Conservation (phyloP, 352 stramenopile genomes). For the Globisporangium perplexum region DNA sequence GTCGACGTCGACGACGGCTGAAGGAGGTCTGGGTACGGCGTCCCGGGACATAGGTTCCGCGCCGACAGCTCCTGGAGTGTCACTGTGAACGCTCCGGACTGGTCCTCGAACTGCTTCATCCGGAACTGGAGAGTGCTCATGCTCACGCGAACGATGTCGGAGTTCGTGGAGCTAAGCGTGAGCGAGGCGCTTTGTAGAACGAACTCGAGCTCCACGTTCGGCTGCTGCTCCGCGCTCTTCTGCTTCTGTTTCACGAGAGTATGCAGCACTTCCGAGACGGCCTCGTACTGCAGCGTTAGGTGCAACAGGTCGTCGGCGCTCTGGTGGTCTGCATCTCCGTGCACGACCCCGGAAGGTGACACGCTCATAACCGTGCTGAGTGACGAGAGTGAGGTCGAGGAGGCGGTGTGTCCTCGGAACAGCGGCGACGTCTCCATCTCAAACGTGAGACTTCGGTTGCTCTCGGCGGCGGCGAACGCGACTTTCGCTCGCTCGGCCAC, state of each 20-base stretch:
- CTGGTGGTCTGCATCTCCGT: constrained; percentile 32
- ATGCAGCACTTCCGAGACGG: constrained; percentile 32
- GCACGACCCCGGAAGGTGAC: constrained; percentile 22
- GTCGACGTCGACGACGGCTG: constrained; percentile 29
- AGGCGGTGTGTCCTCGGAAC: constrained; percentile 27
- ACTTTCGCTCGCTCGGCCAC: constrained; percentile 35
- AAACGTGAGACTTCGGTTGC: constrained; percentile 20
- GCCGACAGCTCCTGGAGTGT: constrained; percentile 54
- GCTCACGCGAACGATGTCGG: constrained; percentile 52
- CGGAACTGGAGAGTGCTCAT: constrained; percentile 44
- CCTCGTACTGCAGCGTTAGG: constrained; percentile 37
- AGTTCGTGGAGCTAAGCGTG: constrained; percentile 45
- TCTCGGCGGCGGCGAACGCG: constrained; percentile 36
- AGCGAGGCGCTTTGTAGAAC: constrained; percentile 48
- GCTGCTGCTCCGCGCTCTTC: constrained; percentile 32
- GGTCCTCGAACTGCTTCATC: constrained; percentile 67
- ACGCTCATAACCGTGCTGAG: constrained; percentile 30
- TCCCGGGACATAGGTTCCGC: constrained; percentile 60
- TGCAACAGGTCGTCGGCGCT: constrained; percentile 41
- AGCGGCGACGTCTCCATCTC: constrained; percentile 45
- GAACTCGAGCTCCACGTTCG: constrained; percentile 66
- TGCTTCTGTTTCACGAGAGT: constrained; percentile 30
- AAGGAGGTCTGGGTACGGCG: constrained; percentile 69
- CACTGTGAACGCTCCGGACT: constrained; percentile 55
- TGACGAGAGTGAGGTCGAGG: constrained; percentile 32